phyloP scores from a whole-genome alignment of 2,329 filamentous ascomycete genomes.

The Fusarium floridanum region DNA sequence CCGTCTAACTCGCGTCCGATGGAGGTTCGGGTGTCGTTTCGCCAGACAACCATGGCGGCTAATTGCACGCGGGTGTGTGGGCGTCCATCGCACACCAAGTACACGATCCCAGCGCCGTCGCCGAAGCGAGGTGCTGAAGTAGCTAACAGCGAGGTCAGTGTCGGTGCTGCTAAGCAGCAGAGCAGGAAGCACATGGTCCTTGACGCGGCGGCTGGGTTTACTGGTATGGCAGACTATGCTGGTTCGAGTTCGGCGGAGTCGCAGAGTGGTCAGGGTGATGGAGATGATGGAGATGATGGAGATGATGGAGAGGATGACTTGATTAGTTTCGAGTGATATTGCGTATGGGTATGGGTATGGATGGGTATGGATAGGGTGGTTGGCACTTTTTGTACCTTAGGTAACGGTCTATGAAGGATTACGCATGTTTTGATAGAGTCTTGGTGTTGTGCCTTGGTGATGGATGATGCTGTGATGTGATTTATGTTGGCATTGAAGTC shows the following conservation, averaged over 20 bases:
- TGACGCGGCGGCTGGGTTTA: slow-evolving; percentile 18
- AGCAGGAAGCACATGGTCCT: slow-evolving; percentile 20
- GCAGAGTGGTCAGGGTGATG: background rate
- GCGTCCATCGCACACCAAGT: background rate
- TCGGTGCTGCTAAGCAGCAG: background rate
- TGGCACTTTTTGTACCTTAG: background rate
- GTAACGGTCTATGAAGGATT: background rate
- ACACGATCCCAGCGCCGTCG: slow-evolving; percentile 1
- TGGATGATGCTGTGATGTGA: background rate
- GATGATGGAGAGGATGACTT: slow-evolving; percentile 15
- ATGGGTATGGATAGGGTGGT: background rate
- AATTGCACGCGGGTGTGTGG: slow-evolving; percentile 3
- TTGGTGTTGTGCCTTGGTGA: background rate
- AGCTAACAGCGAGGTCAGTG: background rate
- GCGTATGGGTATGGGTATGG: background rate
- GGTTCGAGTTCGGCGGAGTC: background rate
- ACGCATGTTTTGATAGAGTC: background rate
- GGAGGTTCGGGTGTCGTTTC: slow-evolving; percentile 10
- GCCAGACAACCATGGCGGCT: background rate
- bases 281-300: background rate
- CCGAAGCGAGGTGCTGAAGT: background rate
- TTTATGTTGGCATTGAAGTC: background rate
- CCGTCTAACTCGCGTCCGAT: background rate
- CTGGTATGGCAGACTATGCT: background rate
- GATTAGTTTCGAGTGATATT: slow-evolving; percentile 27